phyloP scores from a whole-genome alignment of 169 alveolate species.

The Babesia bigemina region DNA sequence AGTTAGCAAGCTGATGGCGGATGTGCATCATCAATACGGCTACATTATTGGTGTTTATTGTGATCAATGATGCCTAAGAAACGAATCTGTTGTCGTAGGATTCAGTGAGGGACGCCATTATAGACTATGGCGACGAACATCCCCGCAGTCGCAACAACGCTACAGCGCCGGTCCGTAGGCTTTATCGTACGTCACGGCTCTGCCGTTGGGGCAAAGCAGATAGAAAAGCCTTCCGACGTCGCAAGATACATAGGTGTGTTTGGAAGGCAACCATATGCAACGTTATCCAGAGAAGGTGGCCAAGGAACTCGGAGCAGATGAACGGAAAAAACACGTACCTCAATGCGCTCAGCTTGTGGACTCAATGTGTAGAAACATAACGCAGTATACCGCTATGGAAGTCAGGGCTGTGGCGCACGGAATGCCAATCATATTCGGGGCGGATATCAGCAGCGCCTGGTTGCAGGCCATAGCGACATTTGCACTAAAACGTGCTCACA shows the following conservation, averaged over 20 bases:
- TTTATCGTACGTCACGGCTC: slow-evolving; percentile 35
- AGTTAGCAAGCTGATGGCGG: too few species aligned
- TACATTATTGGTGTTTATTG: too few species aligned
- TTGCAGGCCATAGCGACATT: slow-evolving; percentile 40
- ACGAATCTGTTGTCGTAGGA: too few species aligned
- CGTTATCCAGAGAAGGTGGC: slow-evolving; percentile 21
- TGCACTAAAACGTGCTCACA: slow-evolving; percentile 39
- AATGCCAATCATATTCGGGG: slow-evolving; percentile 37
- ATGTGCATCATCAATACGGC: too few species aligned
- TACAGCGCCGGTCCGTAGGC: slow-evolving; percentile 54
- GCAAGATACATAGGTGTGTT: slow-evolving; percentile 55
- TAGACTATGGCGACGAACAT: slow-evolving; percentile 9
- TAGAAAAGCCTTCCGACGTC: slow-evolving; percentile 48
- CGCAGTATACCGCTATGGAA: slow-evolving; percentile 56
- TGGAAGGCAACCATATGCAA: background rate
- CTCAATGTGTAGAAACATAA: slow-evolving; percentile 19
- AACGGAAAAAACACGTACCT: background rate
- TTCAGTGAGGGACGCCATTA: too few species aligned
- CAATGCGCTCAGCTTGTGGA: slow-evolving; percentile 34
- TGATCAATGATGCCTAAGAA: too few species aligned
- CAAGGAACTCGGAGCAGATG: slow-evolving; percentile 18
- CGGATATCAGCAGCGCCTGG: slow-evolving; percentile 32
- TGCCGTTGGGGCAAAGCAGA: background rate
- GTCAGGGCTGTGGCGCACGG: slow-evolving; percentile 64
- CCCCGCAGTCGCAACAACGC: slow-evolving; percentile 5